A percentile compares a stretch with the other conserved stretches of the same genome.
Evolutionary conservation across 1,139 yeast species (phyloP).

Genomic region (Insectozyma bohioensis): DNA sequence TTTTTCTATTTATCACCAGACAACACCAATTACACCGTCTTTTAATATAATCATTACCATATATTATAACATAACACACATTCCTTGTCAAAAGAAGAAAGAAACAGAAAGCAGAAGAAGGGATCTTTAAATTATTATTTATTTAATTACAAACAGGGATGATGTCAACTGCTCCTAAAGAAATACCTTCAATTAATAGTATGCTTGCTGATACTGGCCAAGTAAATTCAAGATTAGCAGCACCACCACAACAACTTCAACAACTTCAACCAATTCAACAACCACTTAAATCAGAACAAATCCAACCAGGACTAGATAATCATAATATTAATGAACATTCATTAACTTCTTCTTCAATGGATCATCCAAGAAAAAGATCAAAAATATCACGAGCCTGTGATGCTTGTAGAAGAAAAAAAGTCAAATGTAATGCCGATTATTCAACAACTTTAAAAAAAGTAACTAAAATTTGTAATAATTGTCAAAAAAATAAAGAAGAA

Average conservation of each 20-base stretch:
- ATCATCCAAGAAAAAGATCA: conserved; percentile 52
- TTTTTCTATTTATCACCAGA: too few species aligned
- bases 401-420: conserved; percentile 63
- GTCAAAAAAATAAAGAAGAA: conserved; percentile 50
- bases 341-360: conserved; percentile 1
- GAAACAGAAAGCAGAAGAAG: too few species aligned
- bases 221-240: conserved; percentile 1
- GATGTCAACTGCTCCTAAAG: conserved; percentile 4
- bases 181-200: conserved; percentile 4
- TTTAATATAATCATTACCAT: too few species aligned
- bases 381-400: conserved; percentile 72
- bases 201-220: conserved; percentile 2
- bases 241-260: conserved; percentile 5
- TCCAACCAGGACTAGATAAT: neutral
- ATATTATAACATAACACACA: too few species aligned
- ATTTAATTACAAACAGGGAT: too few species aligned
- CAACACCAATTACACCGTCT: too few species aligned
- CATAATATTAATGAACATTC: neutral
- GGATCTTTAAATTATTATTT: too few species aligned
- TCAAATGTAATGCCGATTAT: conserved; percentile 60
- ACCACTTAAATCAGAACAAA: neutral
- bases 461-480: conserved; percentile 54
- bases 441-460: conserved; percentile 42
- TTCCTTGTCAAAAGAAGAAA: too few species aligned
- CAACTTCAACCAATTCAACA: conserved; percentile 1